Conservation (phyloP, 805 yeast species). For the Danielia reshetovae region DNA sequence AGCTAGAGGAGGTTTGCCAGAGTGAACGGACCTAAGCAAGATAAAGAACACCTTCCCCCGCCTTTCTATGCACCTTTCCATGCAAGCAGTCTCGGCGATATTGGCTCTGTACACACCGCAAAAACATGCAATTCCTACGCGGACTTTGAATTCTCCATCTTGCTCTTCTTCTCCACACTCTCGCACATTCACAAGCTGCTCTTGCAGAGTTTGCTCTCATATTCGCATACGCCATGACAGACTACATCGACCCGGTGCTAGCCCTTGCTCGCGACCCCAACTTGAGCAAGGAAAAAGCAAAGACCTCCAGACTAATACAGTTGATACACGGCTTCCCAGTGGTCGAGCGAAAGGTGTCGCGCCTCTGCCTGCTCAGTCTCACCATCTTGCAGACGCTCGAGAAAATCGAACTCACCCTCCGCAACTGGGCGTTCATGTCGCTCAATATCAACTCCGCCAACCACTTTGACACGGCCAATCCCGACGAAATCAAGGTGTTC, state of each 20-base stretch:
- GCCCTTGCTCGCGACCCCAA: slow-evolving; percentile 46
- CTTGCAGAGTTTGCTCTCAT: too few species aligned
- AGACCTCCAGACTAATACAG: slow-evolving; percentile 36
- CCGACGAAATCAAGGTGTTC: slow-evolving; percentile 30
- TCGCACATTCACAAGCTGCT: too few species aligned
- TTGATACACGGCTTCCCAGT: slow-evolving; percentile 43
- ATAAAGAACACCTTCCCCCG: too few species aligned
- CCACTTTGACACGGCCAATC: slow-evolving; percentile 25
- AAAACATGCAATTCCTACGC: too few species aligned
- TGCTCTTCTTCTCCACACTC: too few species aligned
- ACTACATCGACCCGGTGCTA: slow-evolving; percentile 50
- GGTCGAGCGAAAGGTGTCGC: slow-evolving; percentile 41
- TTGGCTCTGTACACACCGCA: too few species aligned
- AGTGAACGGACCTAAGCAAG: too few species aligned
- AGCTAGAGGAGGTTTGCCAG: too few species aligned
- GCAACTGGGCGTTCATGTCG: slow-evolving; percentile 55
- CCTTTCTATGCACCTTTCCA: too few species aligned
- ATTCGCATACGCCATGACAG: too few species aligned
- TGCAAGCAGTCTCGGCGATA: too few species aligned
- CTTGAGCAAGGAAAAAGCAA: slow-evolving; percentile 38
- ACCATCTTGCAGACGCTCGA: slow-evolving; percentile 49
- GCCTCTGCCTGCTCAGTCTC: slow-evolving; percentile 46
- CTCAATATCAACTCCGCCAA: slow-evolving; percentile 44
- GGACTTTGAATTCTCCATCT: too few species aligned
- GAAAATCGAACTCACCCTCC: slow-evolving; percentile 41